Evolutionary conservation across 495 filamentous ascomycete genomes (phyloP).

Genomic region (Bombardia bombarda): DNA sequence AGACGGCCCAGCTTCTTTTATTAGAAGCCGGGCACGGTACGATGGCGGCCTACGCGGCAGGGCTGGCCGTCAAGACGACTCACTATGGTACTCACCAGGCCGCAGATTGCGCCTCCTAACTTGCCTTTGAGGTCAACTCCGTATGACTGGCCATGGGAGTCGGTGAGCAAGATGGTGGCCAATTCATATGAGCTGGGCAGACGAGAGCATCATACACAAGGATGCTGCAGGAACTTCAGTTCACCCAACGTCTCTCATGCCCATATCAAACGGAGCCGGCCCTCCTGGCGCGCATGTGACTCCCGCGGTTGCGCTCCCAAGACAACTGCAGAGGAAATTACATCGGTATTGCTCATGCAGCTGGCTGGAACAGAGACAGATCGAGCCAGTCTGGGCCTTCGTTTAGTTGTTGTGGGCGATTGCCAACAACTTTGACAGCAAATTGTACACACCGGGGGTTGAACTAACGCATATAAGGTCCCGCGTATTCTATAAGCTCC

Average conservation of each 20-base stretch:
- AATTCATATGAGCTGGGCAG: constrained; percentile 20
- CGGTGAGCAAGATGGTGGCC: constrained; percentile 8
- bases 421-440: no score
- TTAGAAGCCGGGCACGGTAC: constrained; percentile 15
- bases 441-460: no score
- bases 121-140: constrained; percentile 1
- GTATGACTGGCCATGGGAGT: neutral
- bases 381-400: no score
- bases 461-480: no score
- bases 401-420: constrained; percentile 3
- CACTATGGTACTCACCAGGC: constrained; percentile 1
- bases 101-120: constrained; percentile 3
- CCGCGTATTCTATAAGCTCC: no score
- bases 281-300: constrained; percentile 4
- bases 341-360: constrained; percentile 21
- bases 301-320: constrained; percentile 1
- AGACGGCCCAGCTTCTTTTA: constrained; percentile 18
- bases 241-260: constrained; percentile 3
- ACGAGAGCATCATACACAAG: constrained; percentile 5
- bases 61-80: constrained; percentile 2
- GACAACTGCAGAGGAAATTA: constrained; percentile 11
- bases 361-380: no score
- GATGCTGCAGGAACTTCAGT: constrained; percentile 18
- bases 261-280: constrained; percentile 3
- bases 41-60: constrained; percentile 5